Evolutionary conservation across 176 grass and related monocot genomes (phyloP).

Genomic region (Stipa capillata): DNA sequence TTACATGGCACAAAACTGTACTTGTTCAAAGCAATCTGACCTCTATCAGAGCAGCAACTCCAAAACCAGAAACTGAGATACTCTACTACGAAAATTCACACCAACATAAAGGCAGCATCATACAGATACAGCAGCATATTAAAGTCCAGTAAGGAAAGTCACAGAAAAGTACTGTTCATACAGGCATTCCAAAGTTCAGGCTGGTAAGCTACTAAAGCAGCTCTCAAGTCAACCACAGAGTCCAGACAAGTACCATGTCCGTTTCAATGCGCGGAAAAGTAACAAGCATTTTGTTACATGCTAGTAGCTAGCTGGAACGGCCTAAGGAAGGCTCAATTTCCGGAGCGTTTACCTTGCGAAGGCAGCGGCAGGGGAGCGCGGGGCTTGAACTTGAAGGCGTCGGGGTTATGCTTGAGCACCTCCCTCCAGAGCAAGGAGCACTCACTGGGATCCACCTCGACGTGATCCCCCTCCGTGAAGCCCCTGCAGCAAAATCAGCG

Average conservation of each 20-base stretch:
- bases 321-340: constrained; percentile 36
- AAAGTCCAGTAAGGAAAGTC: background rate
- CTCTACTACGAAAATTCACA: background rate
- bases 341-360: constrained; percentile 75
- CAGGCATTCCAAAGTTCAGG: background rate
- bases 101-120: background rate
- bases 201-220: background rate
- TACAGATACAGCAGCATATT: background rate
- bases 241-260: background rate
- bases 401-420: constrained; percentile 75
- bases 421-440: constrained; percentile 83
- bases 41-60: background rate
- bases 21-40: background rate
- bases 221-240: background rate
- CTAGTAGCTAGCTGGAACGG: background rate
- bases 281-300: background rate
- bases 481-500: constrained; percentile 21
- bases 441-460: constrained; percentile 31
- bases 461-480: constrained; percentile 54
- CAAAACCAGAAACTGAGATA: background rate
- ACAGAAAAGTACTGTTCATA: background rate
- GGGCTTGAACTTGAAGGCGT: constrained; percentile 46
- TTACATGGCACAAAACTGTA: background rate
- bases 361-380: constrained; percentile 1
- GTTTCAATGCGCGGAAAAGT: background rate